Evolutionary conservation across 768 basidiomycete species (phyloP).

Genomic region (Mrakia frigida): DNA sequence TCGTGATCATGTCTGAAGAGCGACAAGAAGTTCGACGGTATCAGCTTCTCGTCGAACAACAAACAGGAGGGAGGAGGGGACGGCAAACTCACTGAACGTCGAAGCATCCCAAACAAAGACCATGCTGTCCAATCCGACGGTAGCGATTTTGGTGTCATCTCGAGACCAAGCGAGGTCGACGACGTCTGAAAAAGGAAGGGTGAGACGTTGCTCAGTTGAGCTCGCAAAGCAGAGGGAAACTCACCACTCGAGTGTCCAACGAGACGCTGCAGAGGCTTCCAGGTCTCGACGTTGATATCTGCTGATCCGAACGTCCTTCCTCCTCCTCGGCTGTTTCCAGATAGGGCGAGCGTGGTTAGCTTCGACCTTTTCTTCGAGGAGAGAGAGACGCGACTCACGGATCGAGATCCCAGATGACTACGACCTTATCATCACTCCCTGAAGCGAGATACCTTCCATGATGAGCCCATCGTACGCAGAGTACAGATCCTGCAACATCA

Average conservation of each 20-base stretch:
- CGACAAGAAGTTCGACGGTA: no score
- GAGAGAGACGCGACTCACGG: constrained; percentile 58
- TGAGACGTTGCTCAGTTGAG: neutral
- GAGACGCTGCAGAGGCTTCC: constrained; percentile 87
- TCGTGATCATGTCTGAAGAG: constrained; percentile 66
- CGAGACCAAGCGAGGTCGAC: constrained; percentile 94
- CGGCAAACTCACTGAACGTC: constrained; percentile 68
- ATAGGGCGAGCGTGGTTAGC: neutral
- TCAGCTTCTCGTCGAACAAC: neutral
- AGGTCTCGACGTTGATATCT: constrained; percentile 92
- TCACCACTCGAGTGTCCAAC: constrained; percentile 91
- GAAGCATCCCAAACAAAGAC: constrained; percentile 91
- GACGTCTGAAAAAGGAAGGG: constrained; percentile 58
- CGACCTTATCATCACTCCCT: constrained; percentile 90
- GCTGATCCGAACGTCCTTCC: constrained; percentile 91
- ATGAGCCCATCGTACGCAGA: constrained; percentile 88
- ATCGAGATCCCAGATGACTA: constrained; percentile 96
- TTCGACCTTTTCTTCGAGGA: neutral
- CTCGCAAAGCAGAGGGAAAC: constrained; percentile 36
- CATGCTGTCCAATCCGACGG: constrained; percentile 84
- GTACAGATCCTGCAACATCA: constrained; percentile 56
- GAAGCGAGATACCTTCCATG: constrained; percentile 90
- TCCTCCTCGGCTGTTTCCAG: constrained; percentile 56
- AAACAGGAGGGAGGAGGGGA: neutral
- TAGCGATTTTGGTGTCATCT: constrained; percentile 84